Base-by-base conservation (phyloP, 139 green algal species). In the Raphidocelis subcapitata region DNA sequence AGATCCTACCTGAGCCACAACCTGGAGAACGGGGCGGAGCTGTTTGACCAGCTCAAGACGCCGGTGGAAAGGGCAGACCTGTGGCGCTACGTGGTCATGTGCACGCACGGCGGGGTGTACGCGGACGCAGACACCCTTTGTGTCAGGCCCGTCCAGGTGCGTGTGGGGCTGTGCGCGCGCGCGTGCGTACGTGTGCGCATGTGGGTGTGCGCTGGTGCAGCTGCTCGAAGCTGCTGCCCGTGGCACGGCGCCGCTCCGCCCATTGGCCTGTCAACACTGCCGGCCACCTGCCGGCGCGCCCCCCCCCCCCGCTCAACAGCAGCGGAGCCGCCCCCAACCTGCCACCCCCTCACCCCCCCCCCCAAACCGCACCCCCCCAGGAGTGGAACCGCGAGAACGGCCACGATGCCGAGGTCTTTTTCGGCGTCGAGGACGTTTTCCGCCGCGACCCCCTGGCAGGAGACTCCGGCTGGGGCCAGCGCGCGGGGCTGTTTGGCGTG, bases 1-100 rank as follows among this genome's bases (percentile, higher is more conserved):
- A 23, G 35, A 20, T 47, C n/a, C 18, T 77, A 77, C 61, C 15
- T 77, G 5, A 62, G 26, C 46, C 28, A 28, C 18, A 46, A 65
- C 41, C 41, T 49, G 41, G 8, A 49, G 41, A 12, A 20, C 8
- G 41, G 41, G 41, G 41, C 41, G 8, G 41, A 59, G 47, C 36
- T 77, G 61, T 77, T 71, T 24, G 33, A 18, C 20, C 24, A n/a
- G 20, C 49, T 77, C 10, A 69, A 70, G 61, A 77, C 71, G 15
- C 44, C 71, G 15, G 71, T 77, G 51, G 71, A 77, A 61, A 46
- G 62, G 32, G 56, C 41, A 5, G 71, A 77, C 71, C 35, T 77
- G 61, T 77, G 71, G 71, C 35, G 71, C 20, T 77, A 77, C 37
- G 62, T 70, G 61, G 71, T 77, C 31, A 77, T 77, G 71, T 77